Percentiles rank a stretch among this genome's conserved stretches.
These are phyloP conservation scores for Tolypocladium tropicale DNA, from an alignment of 2,329 filamentous ascomycete species.

Conservation along the genomic window DNA sequence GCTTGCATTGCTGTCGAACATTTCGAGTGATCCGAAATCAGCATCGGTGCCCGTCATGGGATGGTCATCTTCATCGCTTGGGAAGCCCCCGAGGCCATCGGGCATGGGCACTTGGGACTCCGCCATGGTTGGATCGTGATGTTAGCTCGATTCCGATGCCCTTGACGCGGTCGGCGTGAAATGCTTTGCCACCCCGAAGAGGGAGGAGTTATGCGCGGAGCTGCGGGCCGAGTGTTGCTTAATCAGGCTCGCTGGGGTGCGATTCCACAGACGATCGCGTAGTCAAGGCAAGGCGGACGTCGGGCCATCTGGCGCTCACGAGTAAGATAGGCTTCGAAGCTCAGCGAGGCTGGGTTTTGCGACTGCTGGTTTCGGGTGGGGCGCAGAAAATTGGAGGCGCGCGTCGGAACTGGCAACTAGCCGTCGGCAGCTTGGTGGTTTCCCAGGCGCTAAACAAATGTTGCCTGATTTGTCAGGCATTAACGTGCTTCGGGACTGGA, in stretches of 20 bases:
- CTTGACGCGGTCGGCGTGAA: conserved; percentile 4
- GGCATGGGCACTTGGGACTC: background rate
- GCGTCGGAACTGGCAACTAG: background rate
- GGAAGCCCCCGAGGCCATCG: conserved; percentile 15
- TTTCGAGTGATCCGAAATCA: conserved; percentile 25
- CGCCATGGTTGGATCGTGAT: background rate
- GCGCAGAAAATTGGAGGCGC: conserved; percentile 7
- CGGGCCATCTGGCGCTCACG: conserved; percentile 20
- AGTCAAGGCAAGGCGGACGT: conserved; percentile 21
- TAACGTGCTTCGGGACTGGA: background rate
- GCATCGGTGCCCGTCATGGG: conserved; percentile 13
- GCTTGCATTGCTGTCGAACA: conserved; percentile 27
- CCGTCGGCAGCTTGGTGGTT: background rate
- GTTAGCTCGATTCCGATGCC: conserved; percentile 7
- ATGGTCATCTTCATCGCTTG: conserved; percentile 11
- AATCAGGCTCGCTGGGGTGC: conserved; percentile 14
- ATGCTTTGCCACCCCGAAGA: background rate
- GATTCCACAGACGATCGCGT: conserved; percentile 18
- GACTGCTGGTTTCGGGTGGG: conserved; percentile 15
- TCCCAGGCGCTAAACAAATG: background rate
- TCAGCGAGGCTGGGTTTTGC: conserved; percentile 3
- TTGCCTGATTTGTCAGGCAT: conserved; percentile 13
- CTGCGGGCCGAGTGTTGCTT: background rate
- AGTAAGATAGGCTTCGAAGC: conserved; percentile 10
- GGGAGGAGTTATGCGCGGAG: too few species aligned